Conservation (phyloP, 441 rosid species). For the Brassica balearica region DNA sequence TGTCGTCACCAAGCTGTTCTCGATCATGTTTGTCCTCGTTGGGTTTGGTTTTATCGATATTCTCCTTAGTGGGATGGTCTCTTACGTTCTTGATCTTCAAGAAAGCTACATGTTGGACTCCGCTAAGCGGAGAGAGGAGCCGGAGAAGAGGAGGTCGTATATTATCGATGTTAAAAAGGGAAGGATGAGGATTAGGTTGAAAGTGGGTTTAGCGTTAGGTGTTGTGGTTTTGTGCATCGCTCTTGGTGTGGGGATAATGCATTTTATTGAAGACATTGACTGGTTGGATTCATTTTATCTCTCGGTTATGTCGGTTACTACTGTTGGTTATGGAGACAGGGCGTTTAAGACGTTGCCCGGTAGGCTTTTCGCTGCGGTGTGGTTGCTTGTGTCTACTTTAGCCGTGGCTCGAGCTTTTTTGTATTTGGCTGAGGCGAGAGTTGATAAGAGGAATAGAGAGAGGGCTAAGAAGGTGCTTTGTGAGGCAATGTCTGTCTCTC, state of each 20-base stretch:
- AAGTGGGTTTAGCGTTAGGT: conserved; percentile 89
- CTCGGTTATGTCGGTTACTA: conserved; percentile 96
- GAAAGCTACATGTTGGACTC: conserved; percentile 77
- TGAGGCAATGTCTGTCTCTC: conserved; percentile 84
- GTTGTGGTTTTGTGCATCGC: conserved; percentile 89
- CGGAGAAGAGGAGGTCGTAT: conserved; percentile 51
- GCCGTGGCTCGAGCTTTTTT: conserved; percentile 88
- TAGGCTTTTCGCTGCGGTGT: conserved; percentile 77
- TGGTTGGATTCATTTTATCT: conserved; percentile 92
- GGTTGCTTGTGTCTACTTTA: conserved; percentile 92
- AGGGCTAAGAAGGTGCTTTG: conserved; percentile 88
- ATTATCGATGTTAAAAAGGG: conserved; percentile 92
- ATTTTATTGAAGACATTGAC: conserved; percentile 75
- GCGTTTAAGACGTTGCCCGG: conserved; percentile 76
- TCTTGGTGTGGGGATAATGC: conserved; percentile 80
- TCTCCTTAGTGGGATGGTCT: conserved; percentile 88
- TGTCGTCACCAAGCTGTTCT: conserved; percentile 75
- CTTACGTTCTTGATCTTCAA: conserved; percentile 91
- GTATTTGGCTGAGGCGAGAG: conserved; percentile 87
- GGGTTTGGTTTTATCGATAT: conserved; percentile 92
- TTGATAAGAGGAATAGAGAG: conserved; percentile 80
- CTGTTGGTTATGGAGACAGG: conserved; percentile 88
- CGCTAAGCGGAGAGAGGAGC: conserved; percentile 45
- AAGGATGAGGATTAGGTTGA: conserved; percentile 95
- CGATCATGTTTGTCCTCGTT: conserved; percentile 83